phyloP scores from a whole-genome alignment of 1,139 yeast species.

The Magnusiomyces ingens region DNA sequence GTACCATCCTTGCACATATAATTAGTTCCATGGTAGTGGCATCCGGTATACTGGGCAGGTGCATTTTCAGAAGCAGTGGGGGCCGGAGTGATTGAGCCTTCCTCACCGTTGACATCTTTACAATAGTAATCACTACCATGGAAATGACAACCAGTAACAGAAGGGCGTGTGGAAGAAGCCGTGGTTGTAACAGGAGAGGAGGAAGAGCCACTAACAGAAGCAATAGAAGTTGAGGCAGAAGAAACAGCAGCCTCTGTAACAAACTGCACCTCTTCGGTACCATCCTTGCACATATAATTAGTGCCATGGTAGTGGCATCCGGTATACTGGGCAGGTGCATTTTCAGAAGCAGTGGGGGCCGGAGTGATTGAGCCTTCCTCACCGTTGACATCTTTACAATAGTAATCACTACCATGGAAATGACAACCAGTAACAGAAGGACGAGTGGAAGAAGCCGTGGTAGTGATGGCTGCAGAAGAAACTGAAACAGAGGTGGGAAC shows the following conservation, averaged over 20 bases:
- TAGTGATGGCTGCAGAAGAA: conserved; percentile 8
- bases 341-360: conserved; percentile 26
- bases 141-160: conserved; percentile 26
- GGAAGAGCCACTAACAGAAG: background rate
- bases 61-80: conserved; percentile 15
- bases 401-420: conserved; percentile 29
- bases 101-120: conserved; percentile 29
- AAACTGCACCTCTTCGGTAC: conserved; percentile 29
- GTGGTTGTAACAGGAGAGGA: background rate
- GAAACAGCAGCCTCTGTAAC: conserved; percentile 16
- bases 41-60: conserved; percentile 29
- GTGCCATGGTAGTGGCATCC: conserved; percentile 33
- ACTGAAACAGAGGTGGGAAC: conserved; percentile 24
- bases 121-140: conserved; percentile 31
- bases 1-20: conserved; percentile 27
- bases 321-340: conserved; percentile 29
- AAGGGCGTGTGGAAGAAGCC: background rate
- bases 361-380: conserved; percentile 33
- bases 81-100: conserved; percentile 27
- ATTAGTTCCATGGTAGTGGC: conserved; percentile 32
- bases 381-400: conserved; percentile 31
- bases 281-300: conserved; percentile 28
- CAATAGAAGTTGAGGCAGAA: background rate
- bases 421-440: conserved; percentile 32
- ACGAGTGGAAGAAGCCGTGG: conserved; percentile 6